phyloP scores from a whole-genome alignment of 2,329 filamentous ascomycete genomes.

The Trichoderma arundinaceum region DNA sequence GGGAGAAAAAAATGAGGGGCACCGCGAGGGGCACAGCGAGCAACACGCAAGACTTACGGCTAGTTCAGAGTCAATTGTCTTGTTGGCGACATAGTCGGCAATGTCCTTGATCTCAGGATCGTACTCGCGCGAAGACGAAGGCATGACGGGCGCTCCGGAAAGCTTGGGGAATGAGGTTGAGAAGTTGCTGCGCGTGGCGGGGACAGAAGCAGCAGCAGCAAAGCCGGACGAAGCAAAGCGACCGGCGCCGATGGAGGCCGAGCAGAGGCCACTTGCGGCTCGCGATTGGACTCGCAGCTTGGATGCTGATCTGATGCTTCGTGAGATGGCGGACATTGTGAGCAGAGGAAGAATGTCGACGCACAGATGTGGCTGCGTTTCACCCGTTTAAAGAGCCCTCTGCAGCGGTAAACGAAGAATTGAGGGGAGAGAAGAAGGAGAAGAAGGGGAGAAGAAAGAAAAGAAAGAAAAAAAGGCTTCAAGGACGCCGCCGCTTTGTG shows the following conservation, averaged over 20 bases:
- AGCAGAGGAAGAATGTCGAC: background rate
- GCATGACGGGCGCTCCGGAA: slow-evolving; percentile 57
- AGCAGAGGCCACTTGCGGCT: slow-evolving; percentile 36
- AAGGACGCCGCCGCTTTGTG: slow-evolving; percentile 1
- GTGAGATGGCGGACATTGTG: slow-evolving; percentile 61
- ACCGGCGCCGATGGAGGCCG: slow-evolving; percentile 37
- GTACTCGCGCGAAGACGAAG: slow-evolving; percentile 66
- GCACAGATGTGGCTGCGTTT: slow-evolving; percentile 2
- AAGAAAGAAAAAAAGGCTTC: slow-evolving; percentile 15
- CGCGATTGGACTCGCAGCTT: slow-evolving; percentile 56
- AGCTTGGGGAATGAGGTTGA: slow-evolving; percentile 56
- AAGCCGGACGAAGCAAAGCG: slow-evolving; percentile 38
- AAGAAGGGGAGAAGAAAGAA: background rate
- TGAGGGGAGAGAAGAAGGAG: background rate
- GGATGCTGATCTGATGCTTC: slow-evolving; percentile 60
- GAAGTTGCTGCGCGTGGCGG: slow-evolving; percentile 50
- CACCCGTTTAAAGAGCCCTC: slow-evolving; percentile 2
- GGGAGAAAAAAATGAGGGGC: slow-evolving; percentile 18
- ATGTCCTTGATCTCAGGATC: slow-evolving; percentile 96
- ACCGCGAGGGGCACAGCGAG: background rate
- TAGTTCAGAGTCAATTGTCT: slow-evolving; percentile 86
- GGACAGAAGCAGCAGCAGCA: slow-evolving; percentile 42
- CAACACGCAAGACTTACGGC: slow-evolving; percentile 68
- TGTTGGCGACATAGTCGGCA: slow-evolving; percentile 92
- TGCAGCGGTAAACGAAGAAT: background rate